Evolutionary conservation across 805 yeast species (phyloP), one percentile per base, ranked within the genome.

Genomic region (Candida insectalens): DNA sequence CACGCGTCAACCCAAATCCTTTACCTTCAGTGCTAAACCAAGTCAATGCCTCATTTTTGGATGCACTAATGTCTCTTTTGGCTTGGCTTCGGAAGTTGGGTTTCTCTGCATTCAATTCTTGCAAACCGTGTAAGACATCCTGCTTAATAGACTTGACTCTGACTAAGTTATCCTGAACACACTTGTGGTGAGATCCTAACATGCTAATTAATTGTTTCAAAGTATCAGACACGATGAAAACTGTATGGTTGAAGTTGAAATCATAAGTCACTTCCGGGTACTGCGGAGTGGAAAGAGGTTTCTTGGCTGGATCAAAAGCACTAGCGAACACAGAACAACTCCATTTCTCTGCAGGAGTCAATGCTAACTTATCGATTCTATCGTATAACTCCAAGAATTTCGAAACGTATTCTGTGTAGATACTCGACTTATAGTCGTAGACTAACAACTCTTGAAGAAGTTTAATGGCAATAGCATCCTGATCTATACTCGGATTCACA

Each of bases 391-490:
- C 30, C 19, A 39, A 8, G 25, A 46, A 39, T 23, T 46, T 37
- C 5, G 23, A 5, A 33, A 41, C 34, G 22, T 40, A 50, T 5
- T 44, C 50, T 29, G 48, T 46, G 36, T 47, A 43, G 26, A 47
- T 44, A 22, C 45, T 47, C 6, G 55, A 49, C 3, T 55, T 46
- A 14, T 39, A 36, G 27, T 51, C 57, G 33, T 56, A 57, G 10
- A 70, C 37, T 3, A 71, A 45, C 8, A 69, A 44, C 40, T 69
- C 69, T 38, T 55, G 57, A 15, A 67, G 43, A 23, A 60, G 46
- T 34, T 59, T 50, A 16, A 65, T 44, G 30, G 55, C 53, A 16
- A 70, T 47, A 47, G 63, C 62, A 10, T 42, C 42, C 3, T 41
- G 35, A n/a, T 45, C 41, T 20, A 40, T 40, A 4, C 35, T 37